Conservation (phyloP, 305 asterid genomes). For the Solanum hybrid region DNA sequence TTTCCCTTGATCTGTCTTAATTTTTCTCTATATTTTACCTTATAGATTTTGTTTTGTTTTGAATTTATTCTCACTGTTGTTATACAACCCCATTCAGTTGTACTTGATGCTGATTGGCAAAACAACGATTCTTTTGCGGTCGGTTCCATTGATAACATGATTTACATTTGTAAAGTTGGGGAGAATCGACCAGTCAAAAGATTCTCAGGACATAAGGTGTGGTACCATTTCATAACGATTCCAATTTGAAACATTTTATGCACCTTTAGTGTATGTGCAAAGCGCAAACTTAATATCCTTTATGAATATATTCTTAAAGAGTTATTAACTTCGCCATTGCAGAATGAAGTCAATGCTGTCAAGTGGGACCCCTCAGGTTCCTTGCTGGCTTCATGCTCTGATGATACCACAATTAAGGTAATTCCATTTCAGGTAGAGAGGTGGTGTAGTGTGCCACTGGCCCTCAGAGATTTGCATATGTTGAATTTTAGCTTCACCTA, state of each 20-base stretch:
- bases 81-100: not conserved
- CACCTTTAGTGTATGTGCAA: not conserved
- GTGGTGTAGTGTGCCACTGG: not conserved
- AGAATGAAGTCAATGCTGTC: slow-evolving; percentile 91
- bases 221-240: not conserved
- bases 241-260: not conserved
- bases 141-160: not conserved
- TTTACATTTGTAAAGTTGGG: not conserved
- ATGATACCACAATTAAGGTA: slow-evolving; percentile 87
- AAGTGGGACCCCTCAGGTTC: slow-evolving; percentile 93
- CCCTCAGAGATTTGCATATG: not conserved
- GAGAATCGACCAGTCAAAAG: not conserved
- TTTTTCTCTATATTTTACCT: not conserved
- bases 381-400: slow-evolving; percentile 86
- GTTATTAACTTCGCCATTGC: not conserved
- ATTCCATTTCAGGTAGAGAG: not conserved
- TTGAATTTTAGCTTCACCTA: not conserved
- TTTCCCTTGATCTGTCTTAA: not conserved
- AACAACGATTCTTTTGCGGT: not conserved
- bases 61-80: not conserved
- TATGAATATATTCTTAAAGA: not conserved
- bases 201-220: not conserved
- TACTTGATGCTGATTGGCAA: not conserved
- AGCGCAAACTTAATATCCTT: not conserved
- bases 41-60: not conserved